Base-by-base conservation (phyloP, 345 rosid species). In the Brassica cretica region DNA sequence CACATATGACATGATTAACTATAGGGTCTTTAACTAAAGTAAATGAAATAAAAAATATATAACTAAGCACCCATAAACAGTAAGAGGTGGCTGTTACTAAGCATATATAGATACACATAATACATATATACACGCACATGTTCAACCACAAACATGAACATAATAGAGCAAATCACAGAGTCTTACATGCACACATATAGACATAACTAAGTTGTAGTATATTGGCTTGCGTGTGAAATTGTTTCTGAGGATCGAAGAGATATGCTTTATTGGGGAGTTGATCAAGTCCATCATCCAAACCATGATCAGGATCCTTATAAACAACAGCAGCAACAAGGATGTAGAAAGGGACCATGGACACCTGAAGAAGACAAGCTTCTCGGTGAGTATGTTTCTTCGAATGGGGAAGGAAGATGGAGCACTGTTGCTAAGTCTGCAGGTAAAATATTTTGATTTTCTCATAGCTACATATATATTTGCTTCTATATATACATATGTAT, bases 321-420 rank as follows among this genome's bases (percentile, higher is more conserved):
- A 35, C 73, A 67, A 58, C 73, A 49, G 0, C 29, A 63, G 30
- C 74, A 30, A 10, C 64, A 86, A 84, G 90, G 82, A 9, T 88
- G 89, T 88, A 86, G 92, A 84, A 89, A 91, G 37, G 97, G 97
- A 33, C 97, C 94, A 59, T 92, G 98, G 98, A 88, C 94, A 76
- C 84, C 89, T 35, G 87, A 89, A 81, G 98, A 90, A 72, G 97
- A 92, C 70, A 87, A 82, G 77, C 72, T 91, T 76, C 88, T 94
- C 0, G 69, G n/a, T 2, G 87, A 87, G 68, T 81, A 90, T 80
- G 88, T 91, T 14, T 80, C 73, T 49, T 59, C 76, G 60, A 83
- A 88, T 78, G 96, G 97, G 11, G 96, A 88, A 59, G 97, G 97
- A 79, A 83, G 93, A 79, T 92, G 98, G 98, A 90, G 89, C 72